Evolutionary conservation across 176 grass and related monocot genomes (phyloP).

Genomic region (Luzula sylvatica): DNA sequence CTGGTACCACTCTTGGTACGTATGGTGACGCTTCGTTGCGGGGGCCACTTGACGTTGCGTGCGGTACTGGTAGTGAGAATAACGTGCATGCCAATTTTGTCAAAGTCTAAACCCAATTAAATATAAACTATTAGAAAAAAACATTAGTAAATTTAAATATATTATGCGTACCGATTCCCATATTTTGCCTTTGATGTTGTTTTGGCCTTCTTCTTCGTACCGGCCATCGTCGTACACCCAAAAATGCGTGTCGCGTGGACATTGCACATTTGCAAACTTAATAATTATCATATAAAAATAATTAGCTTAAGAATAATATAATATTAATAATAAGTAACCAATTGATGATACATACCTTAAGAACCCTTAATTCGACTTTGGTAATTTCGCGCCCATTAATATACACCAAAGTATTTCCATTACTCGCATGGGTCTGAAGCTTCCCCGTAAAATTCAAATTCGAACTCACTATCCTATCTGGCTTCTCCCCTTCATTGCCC

Average conservation of each 20-base stretch:
- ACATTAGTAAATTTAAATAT: neutral
- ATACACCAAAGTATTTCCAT: conserved; percentile 76
- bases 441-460: conserved; percentile 81
- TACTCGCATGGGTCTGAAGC: conserved; percentile 65
- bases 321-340: conserved; percentile 1
- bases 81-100: conserved; percentile 59
- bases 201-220: conserved; percentile 98
- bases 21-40: conserved; percentile 45
- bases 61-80: conserved; percentile 78
- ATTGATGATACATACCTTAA: conserved; percentile 51
- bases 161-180: conserved; percentile 62
- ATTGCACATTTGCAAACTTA: conserved; percentile 80
- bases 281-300: neutral
- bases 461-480: conserved; percentile 55
- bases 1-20: conserved; percentile 41
- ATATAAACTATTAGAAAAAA: neutral
- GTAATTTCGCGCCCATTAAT: conserved; percentile 93
- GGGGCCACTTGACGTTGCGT: conserved; percentile 22
- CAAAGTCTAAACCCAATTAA: conserved; percentile 40
- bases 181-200: conserved; percentile 92
- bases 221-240: conserved; percentile 94
- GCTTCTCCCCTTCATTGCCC: conserved; percentile 90
- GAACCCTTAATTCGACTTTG: conserved; percentile 56
- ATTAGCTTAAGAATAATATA: conserved; percentile 11
- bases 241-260: conserved; percentile 91